phyloP scores from a whole-genome alignment of 345 rosid genomes.

The Aegle marmelos region DNA sequence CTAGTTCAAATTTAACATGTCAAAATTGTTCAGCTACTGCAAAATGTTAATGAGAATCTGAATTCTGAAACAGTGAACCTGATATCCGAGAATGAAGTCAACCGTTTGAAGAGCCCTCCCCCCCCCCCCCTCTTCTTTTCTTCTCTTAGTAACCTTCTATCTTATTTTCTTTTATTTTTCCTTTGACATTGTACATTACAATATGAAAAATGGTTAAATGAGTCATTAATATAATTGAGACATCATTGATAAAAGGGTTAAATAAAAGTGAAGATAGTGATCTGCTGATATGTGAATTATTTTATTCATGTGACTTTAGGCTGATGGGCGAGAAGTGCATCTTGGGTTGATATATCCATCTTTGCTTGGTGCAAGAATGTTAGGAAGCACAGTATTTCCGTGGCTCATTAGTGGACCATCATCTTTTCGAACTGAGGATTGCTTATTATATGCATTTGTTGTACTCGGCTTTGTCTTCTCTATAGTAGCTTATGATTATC shows the following conservation, averaged over 20 bases:
- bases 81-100: not conserved
- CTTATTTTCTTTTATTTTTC: too few relatives aligned
- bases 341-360: slow-evolving; percentile 84
- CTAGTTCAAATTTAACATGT: not conserved
- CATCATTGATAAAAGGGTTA: not conserved
- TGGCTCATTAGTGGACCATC: slow-evolving; percentile 71
- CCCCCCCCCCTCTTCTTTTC: too few relatives aligned
- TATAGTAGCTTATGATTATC: slow-evolving; percentile 86
- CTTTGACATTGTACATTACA: not conserved
- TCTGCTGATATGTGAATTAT: not conserved
- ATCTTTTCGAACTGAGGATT: slow-evolving; percentile 74
- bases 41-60: not conserved
- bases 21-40: not conserved
- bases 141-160: not conserved
- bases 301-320: slow-evolving; percentile 38
- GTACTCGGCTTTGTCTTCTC: slow-evolving; percentile 64
- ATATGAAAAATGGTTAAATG: not conserved
- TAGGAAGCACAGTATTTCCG: slow-evolving; percentile 83
- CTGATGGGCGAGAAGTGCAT: slow-evolving; percentile 91
- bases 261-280: not conserved
- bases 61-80: not conserved
- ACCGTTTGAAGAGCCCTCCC: not conserved
- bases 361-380: slow-evolving; percentile 88
- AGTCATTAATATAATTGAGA: not conserved
- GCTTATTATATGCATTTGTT: slow-evolving; percentile 57